These are phyloP conservation scores for Tuber borchii DNA, from an alignment of 495 filamentous ascomycete genomes.

Conservation along the genomic window DNA sequence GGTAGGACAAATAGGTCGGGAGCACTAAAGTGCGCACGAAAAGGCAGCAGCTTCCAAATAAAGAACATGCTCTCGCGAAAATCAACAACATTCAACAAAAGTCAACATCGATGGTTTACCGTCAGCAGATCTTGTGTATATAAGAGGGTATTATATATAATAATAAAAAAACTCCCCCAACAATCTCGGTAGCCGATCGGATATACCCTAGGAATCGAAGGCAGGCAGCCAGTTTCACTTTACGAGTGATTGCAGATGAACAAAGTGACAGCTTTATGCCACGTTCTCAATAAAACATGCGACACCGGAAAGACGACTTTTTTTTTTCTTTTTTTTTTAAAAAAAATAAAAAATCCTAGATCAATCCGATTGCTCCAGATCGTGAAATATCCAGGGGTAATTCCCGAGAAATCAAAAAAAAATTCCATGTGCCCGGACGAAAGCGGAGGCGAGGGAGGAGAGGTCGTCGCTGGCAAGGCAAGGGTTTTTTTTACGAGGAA, in stretches of 20 bases:
- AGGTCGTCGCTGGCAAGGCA: not conserved
- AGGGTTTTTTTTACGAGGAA: not conserved
- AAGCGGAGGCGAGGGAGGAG: not conserved
- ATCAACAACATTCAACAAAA: not conserved
- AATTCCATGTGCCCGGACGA: not conserved
- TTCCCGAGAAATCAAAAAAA: not conserved
- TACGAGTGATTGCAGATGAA: not conserved
- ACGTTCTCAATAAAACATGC: not conserved
- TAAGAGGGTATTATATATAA: not conserved
- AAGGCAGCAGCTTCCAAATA: not conserved
- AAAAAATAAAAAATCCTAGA: not conserved
- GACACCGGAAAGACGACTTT: not conserved
- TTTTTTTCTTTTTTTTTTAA: too few species aligned
- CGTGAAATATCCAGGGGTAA: conserved; percentile 4
- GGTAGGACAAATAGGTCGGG: not conserved
- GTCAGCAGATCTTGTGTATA: not conserved
- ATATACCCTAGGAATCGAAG: not conserved
- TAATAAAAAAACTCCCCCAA: not conserved
- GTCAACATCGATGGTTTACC: not conserved
- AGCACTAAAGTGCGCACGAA: not conserved
- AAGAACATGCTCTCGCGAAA: not conserved
- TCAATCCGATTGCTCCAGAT: not conserved
- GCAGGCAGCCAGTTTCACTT: not conserved
- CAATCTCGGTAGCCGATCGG: not conserved
- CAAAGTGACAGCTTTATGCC: not conserved